Evolutionary conservation across 1,139 yeast genomes (phyloP).

Genomic region (Yamadazyma sp.): DNA sequence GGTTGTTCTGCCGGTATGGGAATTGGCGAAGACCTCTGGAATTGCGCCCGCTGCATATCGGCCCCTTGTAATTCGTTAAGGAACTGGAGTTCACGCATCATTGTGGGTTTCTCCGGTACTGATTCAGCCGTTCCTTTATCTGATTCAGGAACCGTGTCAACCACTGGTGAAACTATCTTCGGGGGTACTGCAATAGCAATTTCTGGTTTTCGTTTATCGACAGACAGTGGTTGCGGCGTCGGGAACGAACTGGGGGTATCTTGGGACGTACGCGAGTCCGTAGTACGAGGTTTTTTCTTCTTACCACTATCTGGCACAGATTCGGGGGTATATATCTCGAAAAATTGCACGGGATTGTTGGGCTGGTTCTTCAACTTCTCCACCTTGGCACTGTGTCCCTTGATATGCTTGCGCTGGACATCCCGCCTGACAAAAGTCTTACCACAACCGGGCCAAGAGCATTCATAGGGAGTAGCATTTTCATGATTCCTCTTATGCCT

Average conservation of each 20-base stretch:
- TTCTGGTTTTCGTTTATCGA: no score
- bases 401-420: constrained; percentile 32
- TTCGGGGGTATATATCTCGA: constrained; percentile 10
- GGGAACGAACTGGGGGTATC: neutral
- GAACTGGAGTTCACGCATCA: constrained; percentile 1
- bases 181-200: no score
- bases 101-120: neutral
- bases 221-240: no score
- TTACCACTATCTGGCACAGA: neutral
- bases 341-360: constrained; percentile 6
- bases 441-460: constrained; percentile 31
- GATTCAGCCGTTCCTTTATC: neutral
- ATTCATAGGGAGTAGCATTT: constrained; percentile 25
- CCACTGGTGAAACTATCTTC: no score
- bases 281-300: neutral
- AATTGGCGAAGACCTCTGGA: constrained; percentile 1
- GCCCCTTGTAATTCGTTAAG: constrained; percentile 1
- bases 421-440: constrained; percentile 36
- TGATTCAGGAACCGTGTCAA: no score
- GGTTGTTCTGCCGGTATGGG: constrained; percentile 3
- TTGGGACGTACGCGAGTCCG: neutral
- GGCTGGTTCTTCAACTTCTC: constrained; percentile 8
- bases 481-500: constrained; percentile 39
- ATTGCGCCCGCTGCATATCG: neutral
- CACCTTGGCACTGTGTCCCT: constrained; percentile 23